These are phyloP conservation scores for Anisogramma anomala DNA, from an alignment of 2,329 filamentous ascomycete genomes.

Conservation along the genomic window DNA sequence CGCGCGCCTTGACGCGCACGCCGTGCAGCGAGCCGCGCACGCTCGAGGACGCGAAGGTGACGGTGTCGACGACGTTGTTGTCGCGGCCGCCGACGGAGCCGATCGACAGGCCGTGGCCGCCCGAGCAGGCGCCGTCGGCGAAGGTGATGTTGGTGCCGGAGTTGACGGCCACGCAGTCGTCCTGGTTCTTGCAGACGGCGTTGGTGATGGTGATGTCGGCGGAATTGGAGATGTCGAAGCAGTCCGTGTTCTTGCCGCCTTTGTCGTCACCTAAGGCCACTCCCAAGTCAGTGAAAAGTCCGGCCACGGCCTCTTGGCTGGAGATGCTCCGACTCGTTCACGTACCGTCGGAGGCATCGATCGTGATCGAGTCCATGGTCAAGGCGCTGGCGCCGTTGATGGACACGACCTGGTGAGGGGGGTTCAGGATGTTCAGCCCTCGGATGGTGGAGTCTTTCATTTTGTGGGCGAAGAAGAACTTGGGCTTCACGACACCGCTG, in stretches of 20 bases:
- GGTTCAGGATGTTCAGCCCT: conserved; percentile 36
- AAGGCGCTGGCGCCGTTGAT: conserved; percentile 32
- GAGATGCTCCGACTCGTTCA: too few species aligned
- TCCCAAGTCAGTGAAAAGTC: conserved; percentile 17
- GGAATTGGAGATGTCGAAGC: conserved; percentile 37
- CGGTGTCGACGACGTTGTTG: conserved; percentile 39
- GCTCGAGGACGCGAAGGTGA: conserved; percentile 37
- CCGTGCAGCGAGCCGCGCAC: conserved; percentile 43
- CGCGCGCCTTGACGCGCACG: conserved; percentile 4
- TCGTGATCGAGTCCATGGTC: conserved; percentile 37
- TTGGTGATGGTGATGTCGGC: conserved; percentile 36
- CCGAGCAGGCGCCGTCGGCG: conserved; percentile 31
- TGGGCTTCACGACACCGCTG: conserved; percentile 2
- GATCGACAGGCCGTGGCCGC: conserved; percentile 44
- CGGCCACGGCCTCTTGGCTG: too few species aligned
- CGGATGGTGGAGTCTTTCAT: conserved; percentile 20
- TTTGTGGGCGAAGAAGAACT: conserved; percentile 21
- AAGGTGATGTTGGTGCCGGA: conserved; percentile 34
- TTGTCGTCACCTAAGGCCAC: conserved; percentile 2
- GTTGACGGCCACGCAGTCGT: conserved; percentile 48
- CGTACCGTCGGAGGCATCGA: conserved; percentile 44
- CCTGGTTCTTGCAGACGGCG: conserved; percentile 44
- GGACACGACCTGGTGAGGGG: conserved; percentile 41
- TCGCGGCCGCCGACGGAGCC: conserved; percentile 43
- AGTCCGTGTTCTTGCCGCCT: conserved; percentile 40